Base-by-base conservation (phyloP, 768 basidiomycete genomes). In the Chlorophyllum brunneum region DNA sequence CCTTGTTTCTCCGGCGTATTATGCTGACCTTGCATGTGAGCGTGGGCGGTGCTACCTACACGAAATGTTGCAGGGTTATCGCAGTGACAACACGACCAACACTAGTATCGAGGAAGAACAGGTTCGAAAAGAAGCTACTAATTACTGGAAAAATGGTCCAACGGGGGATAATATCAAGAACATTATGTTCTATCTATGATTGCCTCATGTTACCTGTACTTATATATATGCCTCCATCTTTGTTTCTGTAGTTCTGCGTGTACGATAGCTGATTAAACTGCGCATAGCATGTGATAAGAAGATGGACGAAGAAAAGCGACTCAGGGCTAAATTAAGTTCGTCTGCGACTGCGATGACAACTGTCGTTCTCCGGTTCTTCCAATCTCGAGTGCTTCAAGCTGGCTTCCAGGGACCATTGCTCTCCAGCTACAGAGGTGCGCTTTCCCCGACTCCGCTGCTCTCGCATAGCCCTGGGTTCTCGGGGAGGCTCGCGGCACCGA, bases 1-100 rank as follows among this genome's bases (percentile, higher is more conserved):
- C 61, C 74, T 92, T 18, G 79, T 83, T 9, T 88, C 90, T 0
- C 85, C 90, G 0, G 89, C 89, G 0, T 90, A 90, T 63, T 91
- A 90, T 57, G 86, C 88, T 10, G 88, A 92, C 65, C 72, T 92
- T 49, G 74, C 76, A 5, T 79, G 79, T 54, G 79, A 80, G 59
- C 67, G 79, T 15, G 90, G 87, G 0, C 73, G 90, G 23, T 85
- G 79, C 61, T 92, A 90, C 61, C 61, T 92, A 16, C 83, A 90
- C 62, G 80, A 79, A n/a, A 77, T 90, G 22, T 66, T 92, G 54
- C 79, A 77, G 51, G 82, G 83, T 20, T 44, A 73, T 33, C 39
- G 54, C 13, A 50, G 20, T 9, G 51, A 45, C 20, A 36, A 26
- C 23, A 18, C 36, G 3, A 55, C 48, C 15, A 48, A 59, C 30